Base-by-base conservation (phyloP, 306 rosid species). In the Vachellia pachyceras region DNA sequence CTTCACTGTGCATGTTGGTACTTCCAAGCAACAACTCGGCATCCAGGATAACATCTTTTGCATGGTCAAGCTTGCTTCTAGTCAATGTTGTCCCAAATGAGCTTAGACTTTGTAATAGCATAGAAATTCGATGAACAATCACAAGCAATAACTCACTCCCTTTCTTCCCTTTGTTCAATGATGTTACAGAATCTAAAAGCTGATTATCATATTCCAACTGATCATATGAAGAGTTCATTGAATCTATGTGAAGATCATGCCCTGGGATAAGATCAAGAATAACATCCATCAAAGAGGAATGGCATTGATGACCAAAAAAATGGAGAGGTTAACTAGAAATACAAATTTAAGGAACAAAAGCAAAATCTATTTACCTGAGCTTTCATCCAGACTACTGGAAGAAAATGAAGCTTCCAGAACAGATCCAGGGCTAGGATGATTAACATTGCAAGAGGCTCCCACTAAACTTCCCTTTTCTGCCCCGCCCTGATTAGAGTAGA, bases 341-440 rank as follows among this genome's bases (percentile, higher is more conserved):
- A 11, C 6, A 23, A 1, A 23, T 60, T 25, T n/a, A 54, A n/a
- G 23, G 15, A 58, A 58, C 6, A 58, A 58, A 58, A 23, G 1
- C n/a, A 77, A 47, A 77, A 47, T 81, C 35, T 11, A 23, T n/a
- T 80, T 84, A 92, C 98, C 98, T 89, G 97, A 87, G 87, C 97
- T 85, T 60, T 90, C 97, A 69, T 92, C 98, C 64, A 90, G 72
- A 77, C 98, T 92, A 70, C 95, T 90, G 20, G 95, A 92, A 79
- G 98, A 94, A 88, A 94, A 94, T 7, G 98, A 94, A 54, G 97
- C 97, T 80, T 89, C 97, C 75, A 94, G 90, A 86, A 94, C 94
- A 39, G 97, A 94, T 79, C 97, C 98, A 5, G 98, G 97, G 80
- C 98, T 92, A 46, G 86, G 83, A 83, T 85, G 92, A 83, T 90